These are phyloP conservation scores for Rhizopogon rudus DNA, from an alignment of 768 basidiomycete genomes.

Conservation along the genomic window DNA sequence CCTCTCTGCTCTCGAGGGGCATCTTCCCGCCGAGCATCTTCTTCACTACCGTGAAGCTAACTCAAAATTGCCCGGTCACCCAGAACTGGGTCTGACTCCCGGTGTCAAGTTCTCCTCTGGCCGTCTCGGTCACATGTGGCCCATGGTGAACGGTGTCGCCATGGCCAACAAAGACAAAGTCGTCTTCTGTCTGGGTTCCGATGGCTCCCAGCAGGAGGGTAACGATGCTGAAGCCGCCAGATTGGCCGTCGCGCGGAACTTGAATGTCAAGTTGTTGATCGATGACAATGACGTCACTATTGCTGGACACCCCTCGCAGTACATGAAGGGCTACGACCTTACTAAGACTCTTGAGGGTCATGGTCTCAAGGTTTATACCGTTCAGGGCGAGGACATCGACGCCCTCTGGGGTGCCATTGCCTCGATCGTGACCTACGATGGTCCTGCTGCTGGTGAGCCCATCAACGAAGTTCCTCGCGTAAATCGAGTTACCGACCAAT, in stretches of 20 bases:
- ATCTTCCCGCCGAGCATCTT: conserved; percentile 68
- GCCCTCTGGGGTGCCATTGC: conserved; percentile 66
- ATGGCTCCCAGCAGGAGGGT: conserved; percentile 89
- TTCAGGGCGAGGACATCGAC: conserved; percentile 77
- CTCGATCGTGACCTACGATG: conserved; percentile 51
- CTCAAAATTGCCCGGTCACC: conserved; percentile 85
- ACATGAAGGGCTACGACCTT: conserved; percentile 75
- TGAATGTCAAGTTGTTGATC: conserved; percentile 84
- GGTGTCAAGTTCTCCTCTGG: conserved; percentile 92
- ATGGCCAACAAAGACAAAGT: conserved; percentile 74
- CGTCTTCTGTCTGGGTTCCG: conserved; percentile 81
- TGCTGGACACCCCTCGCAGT: conserved; percentile 85
- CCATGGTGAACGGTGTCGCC: conserved; percentile 80
- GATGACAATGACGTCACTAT: conserved; percentile 93
- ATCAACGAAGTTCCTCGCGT: background rate
- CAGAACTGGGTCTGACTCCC: conserved; percentile 86
- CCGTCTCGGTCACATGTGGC: conserved; percentile 91
- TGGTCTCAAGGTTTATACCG: conserved; percentile 70
- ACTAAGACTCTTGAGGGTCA: conserved; percentile 73
- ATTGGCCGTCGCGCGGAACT: conserved; percentile 74
- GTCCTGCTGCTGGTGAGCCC: conserved; percentile 69
- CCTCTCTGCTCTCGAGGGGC: conserved; percentile 70
- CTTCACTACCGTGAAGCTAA: conserved; percentile 83
- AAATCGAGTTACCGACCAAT: background rate
- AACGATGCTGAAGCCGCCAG: conserved; percentile 89